Conservation (phyloP, 768 basidiomycete genomes). For the Macrolepiota fuliginosa region DNA sequence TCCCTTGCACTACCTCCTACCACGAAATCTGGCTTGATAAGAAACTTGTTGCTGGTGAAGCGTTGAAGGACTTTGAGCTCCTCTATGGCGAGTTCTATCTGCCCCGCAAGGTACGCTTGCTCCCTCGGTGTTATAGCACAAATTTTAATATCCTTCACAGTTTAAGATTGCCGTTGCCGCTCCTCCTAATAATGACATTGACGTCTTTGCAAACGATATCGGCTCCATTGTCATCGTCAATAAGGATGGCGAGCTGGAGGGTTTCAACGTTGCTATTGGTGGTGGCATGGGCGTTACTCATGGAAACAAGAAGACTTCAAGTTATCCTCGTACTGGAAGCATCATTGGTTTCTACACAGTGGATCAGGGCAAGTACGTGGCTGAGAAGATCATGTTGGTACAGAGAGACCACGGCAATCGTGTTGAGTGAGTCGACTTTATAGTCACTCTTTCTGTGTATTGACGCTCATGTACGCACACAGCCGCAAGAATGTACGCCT, state of each 20-base stretch:
- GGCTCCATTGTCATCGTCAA: constrained; percentile 95
- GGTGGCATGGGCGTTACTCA: constrained; percentile 99
- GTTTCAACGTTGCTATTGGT: constrained; percentile 93
- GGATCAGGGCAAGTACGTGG: constrained; percentile 82
- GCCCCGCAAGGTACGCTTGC: constrained; percentile 75
- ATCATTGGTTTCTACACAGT: constrained; percentile 91
- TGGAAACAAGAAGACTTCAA: constrained; percentile 97
- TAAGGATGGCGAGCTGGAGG: constrained; percentile 70
- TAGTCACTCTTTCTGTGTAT: not conserved
- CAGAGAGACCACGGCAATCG: constrained; percentile 98
- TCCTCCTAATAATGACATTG: constrained; percentile 95
- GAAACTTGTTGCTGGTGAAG: constrained; percentile 92
- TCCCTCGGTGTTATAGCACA: not conserved
- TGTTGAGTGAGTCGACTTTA: constrained; percentile 61
- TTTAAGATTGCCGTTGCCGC: constrained; percentile 98
- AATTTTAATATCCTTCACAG: constrained; percentile 33
- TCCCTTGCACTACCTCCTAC: constrained; percentile 91
- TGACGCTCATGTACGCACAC: constrained; percentile 4
- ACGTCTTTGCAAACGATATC: constrained; percentile 93
- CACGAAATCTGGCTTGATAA: constrained; percentile 99
- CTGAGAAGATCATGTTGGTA: constrained; percentile 90
- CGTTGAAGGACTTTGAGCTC: constrained; percentile 92
- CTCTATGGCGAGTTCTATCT: constrained; percentile 98
- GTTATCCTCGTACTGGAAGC: constrained; percentile 87
- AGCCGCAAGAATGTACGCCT: constrained; percentile 85